Evolutionary conservation across 805 yeast genomes (phyloP).

Genomic region (Candida awuae): DNA sequence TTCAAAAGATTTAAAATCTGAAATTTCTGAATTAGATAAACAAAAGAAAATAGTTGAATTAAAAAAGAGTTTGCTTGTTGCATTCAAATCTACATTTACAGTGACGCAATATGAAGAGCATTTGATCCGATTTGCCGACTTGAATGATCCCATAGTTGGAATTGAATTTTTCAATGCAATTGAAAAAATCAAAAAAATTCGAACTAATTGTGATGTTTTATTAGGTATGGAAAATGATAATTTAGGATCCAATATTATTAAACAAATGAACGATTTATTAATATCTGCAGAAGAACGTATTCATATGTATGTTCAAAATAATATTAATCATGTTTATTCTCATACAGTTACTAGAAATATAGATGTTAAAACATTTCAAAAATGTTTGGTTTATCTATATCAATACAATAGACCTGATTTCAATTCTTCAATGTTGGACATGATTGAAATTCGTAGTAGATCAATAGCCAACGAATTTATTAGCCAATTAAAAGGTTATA

Average conservation of each 20-base stretch:
- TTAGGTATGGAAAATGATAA: constrained; percentile 61
- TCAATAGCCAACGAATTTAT: constrained; percentile 59
- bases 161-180: constrained; percentile 50
- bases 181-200: constrained; percentile 54
- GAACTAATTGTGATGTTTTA: constrained; percentile 59
- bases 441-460: constrained; percentile 65
- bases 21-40: constrained; percentile 21
- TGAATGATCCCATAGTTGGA: constrained; percentile 39
- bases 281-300: constrained; percentile 48
- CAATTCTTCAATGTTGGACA: constrained; percentile 49
- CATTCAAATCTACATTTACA: constrained; percentile 56
- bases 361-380: constrained; percentile 23
- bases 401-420: constrained; percentile 41
- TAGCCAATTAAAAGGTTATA: constrained; percentile 40
- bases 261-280: constrained; percentile 44
- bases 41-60: constrained; percentile 32
- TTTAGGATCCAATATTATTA: constrained; percentile 59
- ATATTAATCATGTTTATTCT: constrained; percentile 22
- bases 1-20: constrained; percentile 14
- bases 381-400: constrained; percentile 25
- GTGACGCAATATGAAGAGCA: constrained; percentile 66
- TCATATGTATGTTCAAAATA: constrained; percentile 31
- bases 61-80: constrained; percentile 44
- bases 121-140: constrained; percentile 21
- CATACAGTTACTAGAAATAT: constrained; percentile 13